Percentiles rank a stretch among this genome's conserved stretches.
These are phyloP conservation scores for Globisporangium middletonii DNA, from an alignment of 352 stramenopile genomes.

Conservation along the genomic window DNA sequence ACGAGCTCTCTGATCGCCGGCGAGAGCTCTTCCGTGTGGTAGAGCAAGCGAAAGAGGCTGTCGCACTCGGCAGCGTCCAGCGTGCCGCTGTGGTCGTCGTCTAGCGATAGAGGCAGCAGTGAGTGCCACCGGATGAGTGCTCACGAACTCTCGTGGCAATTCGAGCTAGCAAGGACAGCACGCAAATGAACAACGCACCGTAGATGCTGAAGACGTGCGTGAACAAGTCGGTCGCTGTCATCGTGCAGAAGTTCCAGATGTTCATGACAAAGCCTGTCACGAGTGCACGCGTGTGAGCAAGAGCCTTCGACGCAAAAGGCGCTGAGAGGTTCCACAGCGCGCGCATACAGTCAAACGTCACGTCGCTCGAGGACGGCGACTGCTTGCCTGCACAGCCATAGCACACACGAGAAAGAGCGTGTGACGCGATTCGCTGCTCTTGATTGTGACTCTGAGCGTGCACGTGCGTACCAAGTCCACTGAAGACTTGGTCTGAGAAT, in stretches of 20 bases:
- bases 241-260: conserved; percentile 59
- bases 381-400: conserved; percentile 26
- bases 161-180: neutral
- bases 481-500: conserved; percentile 52
- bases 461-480: conserved; percentile 24
- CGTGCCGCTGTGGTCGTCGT: conserved; percentile 39
- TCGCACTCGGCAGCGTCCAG: conserved; percentile 41
- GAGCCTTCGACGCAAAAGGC: neutral
- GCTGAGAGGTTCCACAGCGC: neutral
- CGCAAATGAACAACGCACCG: conserved; percentile 11
- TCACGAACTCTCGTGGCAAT: neutral
- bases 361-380: conserved; percentile 15
- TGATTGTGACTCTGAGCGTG: neutral
- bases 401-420: neutral
- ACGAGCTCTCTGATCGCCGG: conserved; percentile 26
- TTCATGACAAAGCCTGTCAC: conserved; percentile 44
- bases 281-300: neutral
- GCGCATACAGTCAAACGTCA: conserved; percentile 38
- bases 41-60: conserved; percentile 46
- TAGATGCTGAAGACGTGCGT: conserved; percentile 43
- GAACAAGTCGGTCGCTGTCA: conserved; percentile 30
- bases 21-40: conserved; percentile 36
- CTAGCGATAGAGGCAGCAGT: conserved; percentile 7
- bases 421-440: no score
- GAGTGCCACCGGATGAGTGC: conserved; percentile 1